Conservation (phyloP, 2,329 filamentous ascomycete species). For the Phaeosphaeriaceae sp. region DNA sequence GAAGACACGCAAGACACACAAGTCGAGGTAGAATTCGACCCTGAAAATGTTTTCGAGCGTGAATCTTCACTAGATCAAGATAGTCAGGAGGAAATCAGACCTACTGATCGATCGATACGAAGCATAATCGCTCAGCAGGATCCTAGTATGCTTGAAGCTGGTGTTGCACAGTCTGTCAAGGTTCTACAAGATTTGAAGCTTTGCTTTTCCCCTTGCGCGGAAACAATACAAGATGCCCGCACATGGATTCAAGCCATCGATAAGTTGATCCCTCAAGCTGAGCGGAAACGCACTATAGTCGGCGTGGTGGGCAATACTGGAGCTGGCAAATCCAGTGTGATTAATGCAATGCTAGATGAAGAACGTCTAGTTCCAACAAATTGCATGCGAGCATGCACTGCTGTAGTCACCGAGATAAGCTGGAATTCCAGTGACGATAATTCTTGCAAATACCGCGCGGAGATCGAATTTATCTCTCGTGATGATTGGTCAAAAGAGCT, state of each 20-base stretch:
- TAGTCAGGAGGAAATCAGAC: constrained; percentile 4
- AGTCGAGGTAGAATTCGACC: constrained; percentile 16
- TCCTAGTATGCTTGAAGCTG: constrained; percentile 48
- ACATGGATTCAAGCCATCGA: constrained; percentile 53
- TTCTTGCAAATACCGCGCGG: constrained; percentile 56
- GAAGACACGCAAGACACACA: background rate
- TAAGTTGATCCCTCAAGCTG: constrained; percentile 49
- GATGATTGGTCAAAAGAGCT: constrained; percentile 63
- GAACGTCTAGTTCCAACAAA: constrained; percentile 63
- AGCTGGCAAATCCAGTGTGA: constrained; percentile 66
- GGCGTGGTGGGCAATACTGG: constrained; percentile 68
- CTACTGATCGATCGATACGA: constrained; percentile 32
- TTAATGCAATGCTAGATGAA: constrained; percentile 69
- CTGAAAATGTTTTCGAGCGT: constrained; percentile 23
- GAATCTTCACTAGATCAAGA: constrained; percentile 15
- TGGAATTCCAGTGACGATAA: constrained; percentile 58
- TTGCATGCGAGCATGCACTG: constrained; percentile 68
- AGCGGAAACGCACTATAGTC: constrained; percentile 56
- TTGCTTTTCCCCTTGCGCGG: constrained; percentile 33
- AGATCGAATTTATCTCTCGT: constrained; percentile 63
- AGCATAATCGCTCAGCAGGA: constrained; percentile 40
- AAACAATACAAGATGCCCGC: constrained; percentile 37
- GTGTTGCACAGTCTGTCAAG: constrained; percentile 47
- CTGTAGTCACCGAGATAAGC: constrained; percentile 65
- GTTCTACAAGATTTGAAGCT: constrained; percentile 45